phyloP scores from a whole-genome alignment of 2,329 filamentous ascomycete genomes.

The Diplodia seriata region DNA sequence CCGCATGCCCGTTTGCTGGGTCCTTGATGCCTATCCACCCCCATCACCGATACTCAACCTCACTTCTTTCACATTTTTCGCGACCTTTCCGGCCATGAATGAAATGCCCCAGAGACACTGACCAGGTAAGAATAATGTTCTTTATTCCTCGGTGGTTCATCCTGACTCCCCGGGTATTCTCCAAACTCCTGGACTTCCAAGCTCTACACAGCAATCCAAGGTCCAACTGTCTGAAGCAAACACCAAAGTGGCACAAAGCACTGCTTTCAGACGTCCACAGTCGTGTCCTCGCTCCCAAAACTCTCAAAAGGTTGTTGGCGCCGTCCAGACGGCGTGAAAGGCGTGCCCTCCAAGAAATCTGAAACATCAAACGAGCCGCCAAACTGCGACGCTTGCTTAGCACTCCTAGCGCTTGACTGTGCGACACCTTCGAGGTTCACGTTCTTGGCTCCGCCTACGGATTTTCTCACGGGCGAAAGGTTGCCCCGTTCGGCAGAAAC shows the following conservation, averaged over 20 bases:
- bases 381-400: slow-evolving; percentile 34
- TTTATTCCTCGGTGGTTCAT: not conserved
- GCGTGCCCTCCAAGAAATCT: slow-evolving; percentile 49
- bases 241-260: not conserved
- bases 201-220: not conserved
- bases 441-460: slow-evolving; percentile 37
- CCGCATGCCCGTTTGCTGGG: not conserved
- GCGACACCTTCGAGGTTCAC: not conserved
- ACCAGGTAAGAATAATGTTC: not conserved
- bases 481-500: slow-evolving; percentile 38
- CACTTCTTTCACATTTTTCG: not conserved
- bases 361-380: slow-evolving; percentile 50
- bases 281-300: slow-evolving; percentile 6
- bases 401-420: not conserved
- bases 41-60: not conserved
- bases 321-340: slow-evolving; percentile 38
- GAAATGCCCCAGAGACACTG: not conserved
- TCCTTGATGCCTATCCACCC: not conserved
- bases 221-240: slow-evolving; percentile 1
- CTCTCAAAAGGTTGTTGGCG: not conserved
- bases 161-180: not conserved
- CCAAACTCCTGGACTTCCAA: not conserved
- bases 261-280: slow-evolving; percentile 6
- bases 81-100: not conserved
- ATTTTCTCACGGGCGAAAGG: slow-evolving; percentile 36